Base-by-base conservation (phyloP, 495 filamentous ascomycete genomes). In the Aspergillus sclerotioniger region DNA sequence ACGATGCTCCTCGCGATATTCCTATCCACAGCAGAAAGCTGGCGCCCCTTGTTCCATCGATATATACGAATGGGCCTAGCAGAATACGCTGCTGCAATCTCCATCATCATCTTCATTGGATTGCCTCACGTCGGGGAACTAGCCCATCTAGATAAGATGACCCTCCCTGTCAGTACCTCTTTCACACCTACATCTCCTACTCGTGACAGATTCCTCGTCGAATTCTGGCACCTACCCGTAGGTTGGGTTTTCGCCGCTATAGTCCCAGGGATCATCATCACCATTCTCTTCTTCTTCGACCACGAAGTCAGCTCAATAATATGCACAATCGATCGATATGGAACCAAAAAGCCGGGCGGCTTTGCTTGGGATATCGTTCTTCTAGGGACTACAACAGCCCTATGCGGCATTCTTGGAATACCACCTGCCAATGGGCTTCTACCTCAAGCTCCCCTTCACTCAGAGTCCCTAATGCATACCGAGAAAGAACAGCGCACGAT, bases 221-320 rank as follows among this genome's bases (percentile, higher is more conserved):
- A 78, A 46, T 89, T 89, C 68, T 89, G 87, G 87, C 74, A 82
- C 57, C 60, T 89, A 13, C 83, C 84, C 1, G 69, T 82, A 0
- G 60, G 56, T 8, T 90, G 87, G 87, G 77, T 87, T 6, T 83
- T 88, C 62, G 80, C 78, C 31, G 81, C 87, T 41, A 82, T 89
- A 8, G 69, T 89, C 3, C 86, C 86, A 0, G 87, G 87, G 0
- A 63, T 82, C 15, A 87, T 90, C 59, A 86, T 89, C 55, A 89
- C 86, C 1, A 73, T 84, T 0, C 77, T 90, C 0, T 90, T 89
- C 74, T 90, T 87, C 72, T 90, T 89, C 61, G 86, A 90, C 56
- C 87, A 89, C 53, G 87, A 90, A 62, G 84, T 89, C 21, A 87
- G 83, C 63, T 88, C 84, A n/a, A 89, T 90, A 54, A 89, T 88